A percentile compares a stretch with the other conserved stretches of the same genome.
phyloP scores from a whole-genome alignment of 2,329 filamentous ascomycete genomes.

The Xylariales sp. region DNA sequence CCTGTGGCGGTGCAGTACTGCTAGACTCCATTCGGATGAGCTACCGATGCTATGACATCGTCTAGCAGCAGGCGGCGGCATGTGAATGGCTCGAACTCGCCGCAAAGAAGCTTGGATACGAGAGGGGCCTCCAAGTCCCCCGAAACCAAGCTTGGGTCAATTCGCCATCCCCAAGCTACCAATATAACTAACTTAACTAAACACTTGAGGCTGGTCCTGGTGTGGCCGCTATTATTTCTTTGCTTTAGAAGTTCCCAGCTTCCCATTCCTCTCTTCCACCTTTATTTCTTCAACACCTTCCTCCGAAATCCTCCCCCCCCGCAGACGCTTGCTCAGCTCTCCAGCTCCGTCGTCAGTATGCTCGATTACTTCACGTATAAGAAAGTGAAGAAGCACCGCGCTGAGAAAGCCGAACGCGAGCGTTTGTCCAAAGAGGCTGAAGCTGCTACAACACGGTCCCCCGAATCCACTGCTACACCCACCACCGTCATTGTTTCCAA shows the following conservation, averaged over 20 bases:
- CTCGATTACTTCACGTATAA: constrained; percentile 60
- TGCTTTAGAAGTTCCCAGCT: no score
- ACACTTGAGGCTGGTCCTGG: no score
- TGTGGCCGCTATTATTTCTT: no score
- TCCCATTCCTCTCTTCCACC: no score
- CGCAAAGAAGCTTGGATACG: no score
- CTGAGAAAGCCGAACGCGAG: constrained; percentile 37
- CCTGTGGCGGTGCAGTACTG: constrained; percentile 4
- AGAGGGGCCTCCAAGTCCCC: not conserved
- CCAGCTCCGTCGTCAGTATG: constrained; percentile 39
- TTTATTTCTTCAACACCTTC: no score
- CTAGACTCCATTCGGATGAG: no score
- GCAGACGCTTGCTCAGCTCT: no score
- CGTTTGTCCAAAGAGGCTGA: constrained; percentile 13
- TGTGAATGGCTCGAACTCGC: no score
- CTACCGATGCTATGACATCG: no score
- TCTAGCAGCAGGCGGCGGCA: no score
- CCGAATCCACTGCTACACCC: constrained; percentile 8
- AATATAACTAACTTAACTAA: not conserved
- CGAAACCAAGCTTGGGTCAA: not conserved
- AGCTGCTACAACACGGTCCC: constrained; percentile 7
- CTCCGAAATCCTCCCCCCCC: no score
- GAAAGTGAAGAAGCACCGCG: constrained; percentile 57
- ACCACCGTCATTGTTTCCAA: constrained; percentile 21
- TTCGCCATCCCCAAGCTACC: not conserved